Conservation (phyloP, 169 alveolate species). For the Plasmodium gonderi region DNA sequence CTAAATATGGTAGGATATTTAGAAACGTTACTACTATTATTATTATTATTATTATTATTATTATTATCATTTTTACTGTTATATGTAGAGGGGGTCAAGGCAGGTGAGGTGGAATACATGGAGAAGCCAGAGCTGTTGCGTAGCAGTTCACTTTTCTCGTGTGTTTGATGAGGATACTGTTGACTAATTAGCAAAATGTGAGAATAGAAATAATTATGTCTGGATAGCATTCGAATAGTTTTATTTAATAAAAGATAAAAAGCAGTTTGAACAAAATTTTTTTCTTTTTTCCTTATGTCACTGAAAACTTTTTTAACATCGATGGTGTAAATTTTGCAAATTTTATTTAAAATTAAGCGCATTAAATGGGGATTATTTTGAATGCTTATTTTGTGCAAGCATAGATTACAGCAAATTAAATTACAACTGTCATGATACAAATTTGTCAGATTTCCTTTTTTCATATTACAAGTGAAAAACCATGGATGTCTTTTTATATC, state of each 20-base stretch:
- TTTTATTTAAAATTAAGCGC: conserved; percentile 17
- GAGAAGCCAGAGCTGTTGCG: background rate
- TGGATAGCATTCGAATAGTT: conserved; percentile 22
- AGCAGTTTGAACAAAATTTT: conserved; percentile 33
- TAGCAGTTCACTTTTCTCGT: background rate
- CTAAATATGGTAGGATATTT: background rate
- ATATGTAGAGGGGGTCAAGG: too few relatives aligned
- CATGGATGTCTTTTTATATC: conserved; percentile 49
- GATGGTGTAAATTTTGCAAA: conserved; percentile 12
- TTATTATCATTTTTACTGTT: too few relatives aligned
- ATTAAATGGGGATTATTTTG: conserved; percentile 5
- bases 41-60: too few relatives aligned
- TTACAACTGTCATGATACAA: background rate
- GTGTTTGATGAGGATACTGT: background rate
- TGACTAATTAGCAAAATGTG: background rate
- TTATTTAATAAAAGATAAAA: conserved; percentile 47
- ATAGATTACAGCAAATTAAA: conserved; percentile 45
- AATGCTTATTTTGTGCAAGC: conserved; percentile 18
- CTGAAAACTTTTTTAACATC: background rate
- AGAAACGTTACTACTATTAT: background rate
- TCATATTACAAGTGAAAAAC: conserved; percentile 23
- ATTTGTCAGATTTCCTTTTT: background rate
- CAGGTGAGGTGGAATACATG: background rate
- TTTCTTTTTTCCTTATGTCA: conserved; percentile 1
- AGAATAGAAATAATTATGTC: background rate